Percentiles rank a stretch among this genome's conserved stretches.
Evolutionary conservation across 805 yeast species (phyloP).

Genomic region (Peterozyma toletana): DNA sequence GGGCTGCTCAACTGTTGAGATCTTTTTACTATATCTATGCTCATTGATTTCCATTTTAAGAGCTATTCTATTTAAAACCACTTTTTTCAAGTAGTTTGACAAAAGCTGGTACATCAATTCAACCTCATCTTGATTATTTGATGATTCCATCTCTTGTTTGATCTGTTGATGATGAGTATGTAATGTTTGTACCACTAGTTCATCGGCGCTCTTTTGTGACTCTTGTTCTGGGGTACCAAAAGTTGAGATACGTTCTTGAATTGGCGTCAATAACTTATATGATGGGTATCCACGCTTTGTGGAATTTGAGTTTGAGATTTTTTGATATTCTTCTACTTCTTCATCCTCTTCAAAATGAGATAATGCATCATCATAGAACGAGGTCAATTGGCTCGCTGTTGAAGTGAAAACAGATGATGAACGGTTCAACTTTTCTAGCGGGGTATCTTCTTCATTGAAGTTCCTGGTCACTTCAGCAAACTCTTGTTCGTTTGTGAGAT

Average conservation of each 20-base stretch:
- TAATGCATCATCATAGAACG: too few species aligned
- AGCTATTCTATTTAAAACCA: constrained; percentile 4
- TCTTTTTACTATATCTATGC: background rate
- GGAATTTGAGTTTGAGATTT: too few species aligned
- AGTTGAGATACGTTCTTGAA: too few species aligned
- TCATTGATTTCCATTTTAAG: constrained; percentile 6
- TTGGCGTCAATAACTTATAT: background rate
- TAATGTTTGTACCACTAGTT: too few species aligned
- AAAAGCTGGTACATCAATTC: background rate
- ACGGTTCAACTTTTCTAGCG: too few species aligned
- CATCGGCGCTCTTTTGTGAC: too few species aligned
- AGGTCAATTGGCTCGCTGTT: too few species aligned
- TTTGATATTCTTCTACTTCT: background rate
- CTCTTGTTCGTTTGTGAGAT: constrained; percentile 1
- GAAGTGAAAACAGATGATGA: too few species aligned
- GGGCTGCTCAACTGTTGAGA: too few species aligned
- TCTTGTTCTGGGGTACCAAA: too few species aligned
- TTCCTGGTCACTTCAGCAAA: constrained; percentile 1
- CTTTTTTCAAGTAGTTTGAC: constrained; percentile 6
- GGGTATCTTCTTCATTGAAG: too few species aligned
- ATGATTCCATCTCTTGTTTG: background rate
- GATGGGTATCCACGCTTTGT: background rate
- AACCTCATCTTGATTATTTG: background rate
- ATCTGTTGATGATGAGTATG: background rate
- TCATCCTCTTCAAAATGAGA: background rate